A percentile compares a stretch with the other conserved stretches of the same genome.
Conservation (phyloP, 768 basidiomycete species). For the Termitomyces heimii region DNA sequence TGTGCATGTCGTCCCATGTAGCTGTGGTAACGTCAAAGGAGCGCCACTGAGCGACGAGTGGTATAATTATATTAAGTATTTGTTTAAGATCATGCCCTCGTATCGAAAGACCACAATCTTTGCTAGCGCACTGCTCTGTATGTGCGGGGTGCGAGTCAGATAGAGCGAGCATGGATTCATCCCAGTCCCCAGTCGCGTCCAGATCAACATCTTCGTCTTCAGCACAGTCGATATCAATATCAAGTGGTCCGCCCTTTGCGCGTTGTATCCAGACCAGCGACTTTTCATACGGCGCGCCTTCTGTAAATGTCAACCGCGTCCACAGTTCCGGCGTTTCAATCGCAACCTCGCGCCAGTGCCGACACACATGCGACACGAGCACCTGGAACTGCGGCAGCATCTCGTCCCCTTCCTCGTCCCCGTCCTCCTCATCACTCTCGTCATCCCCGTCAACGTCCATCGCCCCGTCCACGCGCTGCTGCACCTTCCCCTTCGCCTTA, state of each 20-base stretch:
- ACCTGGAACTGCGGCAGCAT: conserved; percentile 36
- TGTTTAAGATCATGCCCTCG: conserved; percentile 20
- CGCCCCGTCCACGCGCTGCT: conserved; percentile 15
- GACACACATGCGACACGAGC: conserved; percentile 57
- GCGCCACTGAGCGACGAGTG: conserved; percentile 52
- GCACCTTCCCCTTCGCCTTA: conserved; percentile 13
- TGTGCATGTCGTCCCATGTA: conserved; percentile 40
- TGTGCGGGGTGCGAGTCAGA: too few relatives aligned
- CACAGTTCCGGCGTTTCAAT: conserved; percentile 51
- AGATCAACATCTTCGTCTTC: conserved; percentile 19
- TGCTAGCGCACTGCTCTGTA: too few relatives aligned
- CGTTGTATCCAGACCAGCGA: conserved; percentile 44
- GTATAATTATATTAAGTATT: conserved; percentile 40
- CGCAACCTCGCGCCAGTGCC: conserved; percentile 50
- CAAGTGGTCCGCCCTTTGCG: conserved; percentile 47
- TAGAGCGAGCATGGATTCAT: too few relatives aligned
- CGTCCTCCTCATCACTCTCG: conserved; percentile 2
- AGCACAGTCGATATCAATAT: conserved; percentile 44
- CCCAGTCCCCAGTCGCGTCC: conserved; percentile 19
- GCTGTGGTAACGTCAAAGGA: conserved; percentile 40
- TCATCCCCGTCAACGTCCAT: conserved; percentile 14
- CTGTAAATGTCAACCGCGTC: conserved; percentile 39
- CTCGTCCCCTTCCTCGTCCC: conserved; percentile 11
- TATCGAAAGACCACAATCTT: too few relatives aligned
- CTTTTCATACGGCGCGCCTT: conserved; percentile 36